Evolutionary conservation across 1,284 basidiomycete species (phyloP).

Genomic region (Quambalaria eucalypti): DNA sequence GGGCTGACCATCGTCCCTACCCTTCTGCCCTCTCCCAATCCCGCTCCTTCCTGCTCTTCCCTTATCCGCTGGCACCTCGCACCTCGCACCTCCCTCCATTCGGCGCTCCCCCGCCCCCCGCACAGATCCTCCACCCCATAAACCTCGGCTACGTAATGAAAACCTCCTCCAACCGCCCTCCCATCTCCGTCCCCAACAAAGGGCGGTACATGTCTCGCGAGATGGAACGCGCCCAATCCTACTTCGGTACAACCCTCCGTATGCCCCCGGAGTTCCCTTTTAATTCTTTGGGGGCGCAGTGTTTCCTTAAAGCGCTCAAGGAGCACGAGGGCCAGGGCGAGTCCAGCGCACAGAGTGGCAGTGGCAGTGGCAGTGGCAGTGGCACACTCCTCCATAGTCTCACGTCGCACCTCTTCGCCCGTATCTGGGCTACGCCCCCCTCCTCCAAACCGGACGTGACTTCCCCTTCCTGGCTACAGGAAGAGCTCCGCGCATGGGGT

Average conservation of each 20-base stretch:
- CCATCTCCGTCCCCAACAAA: conserved; percentile 39
- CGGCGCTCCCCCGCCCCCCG: too few relatives aligned
- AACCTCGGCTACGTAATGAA: conserved; percentile 44
- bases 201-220: conserved; percentile 30
- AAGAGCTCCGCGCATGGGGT: too few relatives aligned
- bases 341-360: too few relatives aligned
- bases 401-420: conserved; percentile 17
- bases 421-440: too few relatives aligned
- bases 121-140: conserved; percentile 17
- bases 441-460: conserved; percentile 13
- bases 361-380: too few relatives aligned
- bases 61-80: too few relatives aligned
- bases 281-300: conserved; percentile 28
- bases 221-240: conserved; percentile 18
- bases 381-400: conserved; percentile 8
- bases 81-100: too few relatives aligned
- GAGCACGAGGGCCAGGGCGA: too few relatives aligned
- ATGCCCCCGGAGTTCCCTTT: conserved; percentile 30
- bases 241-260: conserved; percentile 25
- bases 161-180: conserved; percentile 37
- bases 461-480: conserved; percentile 10
- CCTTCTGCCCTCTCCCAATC: neutral
- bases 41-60: neutral
- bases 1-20: neutral
- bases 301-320: conserved; percentile 18